Conservation (phyloP, 139 green algal species). For the Auxenochlorella pyrenoidosa region DNA sequence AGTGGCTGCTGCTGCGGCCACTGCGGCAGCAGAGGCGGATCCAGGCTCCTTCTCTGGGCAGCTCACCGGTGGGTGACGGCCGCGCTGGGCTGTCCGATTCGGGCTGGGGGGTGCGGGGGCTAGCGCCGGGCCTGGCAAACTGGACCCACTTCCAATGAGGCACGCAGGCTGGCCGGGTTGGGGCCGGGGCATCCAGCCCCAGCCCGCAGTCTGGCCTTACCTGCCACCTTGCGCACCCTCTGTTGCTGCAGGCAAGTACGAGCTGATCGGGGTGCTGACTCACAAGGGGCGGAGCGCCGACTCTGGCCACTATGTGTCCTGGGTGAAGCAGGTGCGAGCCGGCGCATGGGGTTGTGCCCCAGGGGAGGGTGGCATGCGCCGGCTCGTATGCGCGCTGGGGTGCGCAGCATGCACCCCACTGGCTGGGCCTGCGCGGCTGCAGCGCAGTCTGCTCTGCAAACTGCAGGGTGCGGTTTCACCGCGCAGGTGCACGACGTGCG, state of each 20-base stretch:
- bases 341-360: too few species aligned
- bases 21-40: conserved; percentile 5
- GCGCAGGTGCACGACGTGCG: too few species aligned
- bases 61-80: conserved; percentile 3
- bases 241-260: conserved; percentile 86
- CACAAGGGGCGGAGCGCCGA: conserved; percentile 98
- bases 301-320: conserved; percentile 96
- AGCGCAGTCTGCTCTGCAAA: too few species aligned
- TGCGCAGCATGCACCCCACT: too few species aligned
- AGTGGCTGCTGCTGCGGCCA: not conserved
- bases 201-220: not conserved
- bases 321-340: conserved; percentile 80
- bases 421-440: too few species aligned
- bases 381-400: too few species aligned
- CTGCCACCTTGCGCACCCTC: not conserved
- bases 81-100: not conserved
- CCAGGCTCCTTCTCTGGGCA: conserved; percentile 6
- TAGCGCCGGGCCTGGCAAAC: too few species aligned
- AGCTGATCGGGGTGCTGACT: conserved; percentile 92
- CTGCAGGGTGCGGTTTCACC: too few species aligned
- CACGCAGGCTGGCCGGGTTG: too few species aligned
- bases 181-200: not conserved
- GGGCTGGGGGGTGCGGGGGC: too few species aligned
- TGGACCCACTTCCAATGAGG: too few species aligned
- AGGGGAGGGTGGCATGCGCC: too few species aligned